These are phyloP conservation scores for Trametes coccinea DNA, from an alignment of 768 basidiomycete genomes.

Conservation along the genomic window DNA sequence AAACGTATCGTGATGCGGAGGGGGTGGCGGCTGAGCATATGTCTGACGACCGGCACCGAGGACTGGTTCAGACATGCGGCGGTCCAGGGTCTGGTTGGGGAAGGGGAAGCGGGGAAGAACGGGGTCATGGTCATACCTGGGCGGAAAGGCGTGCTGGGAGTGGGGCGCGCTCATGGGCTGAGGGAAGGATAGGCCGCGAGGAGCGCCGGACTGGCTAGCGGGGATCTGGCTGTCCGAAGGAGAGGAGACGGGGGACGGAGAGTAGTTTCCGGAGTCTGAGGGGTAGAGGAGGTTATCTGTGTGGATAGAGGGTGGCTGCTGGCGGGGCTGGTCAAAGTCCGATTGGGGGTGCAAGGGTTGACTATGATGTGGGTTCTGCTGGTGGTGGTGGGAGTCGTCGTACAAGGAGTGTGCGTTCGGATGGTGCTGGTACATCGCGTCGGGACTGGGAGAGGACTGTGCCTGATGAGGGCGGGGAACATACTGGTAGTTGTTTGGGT, in stretches of 20 bases:
- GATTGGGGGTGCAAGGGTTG: background rate
- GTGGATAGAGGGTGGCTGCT: slow-evolving; percentile 22
- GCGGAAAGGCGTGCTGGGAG: slow-evolving; percentile 21
- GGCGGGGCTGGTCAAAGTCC: slow-evolving; percentile 18
- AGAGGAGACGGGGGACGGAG: slow-evolving; percentile 24
- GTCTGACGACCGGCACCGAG: slow-evolving; percentile 24
- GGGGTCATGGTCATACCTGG: slow-evolving; percentile 7
- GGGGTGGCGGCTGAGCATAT: slow-evolving; percentile 17
- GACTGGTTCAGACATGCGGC: slow-evolving; percentile 71
- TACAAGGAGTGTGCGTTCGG: slow-evolving; percentile 5
- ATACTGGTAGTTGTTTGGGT: slow-evolving; percentile 21
- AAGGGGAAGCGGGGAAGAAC: slow-evolving; percentile 11
- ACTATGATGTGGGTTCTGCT: slow-evolving; percentile 1
- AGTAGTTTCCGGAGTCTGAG: slow-evolving; percentile 16
- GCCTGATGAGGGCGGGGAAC: slow-evolving; percentile 24
- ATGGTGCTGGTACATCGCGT: slow-evolving; percentile 21
- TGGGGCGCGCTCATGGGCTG: slow-evolving; percentile 25
- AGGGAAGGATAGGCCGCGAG: slow-evolving; percentile 20
- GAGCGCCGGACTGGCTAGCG: slow-evolving; percentile 8
- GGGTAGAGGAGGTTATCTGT: slow-evolving; percentile 20
- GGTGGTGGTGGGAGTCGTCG: slow-evolving; percentile 7
- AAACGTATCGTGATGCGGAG: slow-evolving; percentile 14
- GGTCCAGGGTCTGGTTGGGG: slow-evolving; percentile 44
- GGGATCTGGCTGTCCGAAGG: slow-evolving; percentile 11
- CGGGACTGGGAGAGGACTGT: slow-evolving; percentile 13